A percentile compares a stretch with the other conserved stretches of the same genome.
These are phyloP conservation scores for Ganoderma lingzhi DNA, from an alignment of 1,284 basidiomycete genomes.

Conservation along the genomic window DNA sequence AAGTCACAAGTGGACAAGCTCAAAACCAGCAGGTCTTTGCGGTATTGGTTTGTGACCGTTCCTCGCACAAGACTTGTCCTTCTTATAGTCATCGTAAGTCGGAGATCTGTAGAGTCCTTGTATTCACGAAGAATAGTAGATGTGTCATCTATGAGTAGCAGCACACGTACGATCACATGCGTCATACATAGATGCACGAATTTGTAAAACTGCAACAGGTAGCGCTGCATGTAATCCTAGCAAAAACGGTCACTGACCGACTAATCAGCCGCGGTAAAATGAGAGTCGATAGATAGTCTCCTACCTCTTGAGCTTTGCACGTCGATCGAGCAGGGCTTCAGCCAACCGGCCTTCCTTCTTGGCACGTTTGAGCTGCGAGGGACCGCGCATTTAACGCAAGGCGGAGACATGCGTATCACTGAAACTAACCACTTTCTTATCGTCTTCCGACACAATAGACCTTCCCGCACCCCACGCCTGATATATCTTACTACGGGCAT, in stretches of 20 bases:
- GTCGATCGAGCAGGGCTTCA: constrained; percentile 89
- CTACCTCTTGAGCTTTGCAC: constrained; percentile 92
- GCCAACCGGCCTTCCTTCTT: constrained; percentile 88
- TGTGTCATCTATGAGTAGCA: not conserved
- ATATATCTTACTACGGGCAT: constrained; percentile 65
- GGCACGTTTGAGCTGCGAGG: constrained; percentile 77
- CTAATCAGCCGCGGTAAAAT: not conserved
- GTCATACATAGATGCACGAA: not conserved
- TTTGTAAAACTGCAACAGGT: not conserved
- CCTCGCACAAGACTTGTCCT: not conserved
- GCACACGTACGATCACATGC: not conserved
- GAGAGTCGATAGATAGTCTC: constrained; percentile 31
- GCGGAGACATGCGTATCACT: constrained; percentile 17
- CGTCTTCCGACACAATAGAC: constrained; percentile 73
- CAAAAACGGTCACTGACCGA: constrained; percentile 19
- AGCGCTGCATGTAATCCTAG: not conserved
- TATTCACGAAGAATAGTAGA: not conserved
- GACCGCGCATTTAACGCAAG: not conserved
- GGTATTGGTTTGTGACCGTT: not conserved
- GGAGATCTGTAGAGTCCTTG: not conserved
- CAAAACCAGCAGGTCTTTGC: too few relatives aligned
- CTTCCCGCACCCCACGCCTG: constrained; percentile 91
- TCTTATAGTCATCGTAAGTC: not conserved
- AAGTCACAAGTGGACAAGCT: too few relatives aligned
- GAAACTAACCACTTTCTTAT: constrained; percentile 69